phyloP scores from a whole-genome alignment of 2,329 filamentous ascomycete genomes.

The Sclerotinia glacialis region DNA sequence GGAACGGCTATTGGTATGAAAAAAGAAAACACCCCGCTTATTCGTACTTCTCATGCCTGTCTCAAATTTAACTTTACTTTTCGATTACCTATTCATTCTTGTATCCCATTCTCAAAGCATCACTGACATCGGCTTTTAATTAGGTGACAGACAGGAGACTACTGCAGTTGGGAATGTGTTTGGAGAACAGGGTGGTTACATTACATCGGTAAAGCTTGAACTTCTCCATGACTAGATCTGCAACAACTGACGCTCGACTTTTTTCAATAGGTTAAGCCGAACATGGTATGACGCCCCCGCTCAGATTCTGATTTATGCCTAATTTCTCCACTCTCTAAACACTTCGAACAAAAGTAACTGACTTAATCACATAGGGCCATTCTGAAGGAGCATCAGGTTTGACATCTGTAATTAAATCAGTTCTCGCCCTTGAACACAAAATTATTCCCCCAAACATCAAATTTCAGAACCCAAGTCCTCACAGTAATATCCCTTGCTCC shows the following conservation, averaged over 20 bases:
- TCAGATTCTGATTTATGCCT: no score
- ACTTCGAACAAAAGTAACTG: no score
- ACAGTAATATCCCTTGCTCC: conserved; percentile 25
- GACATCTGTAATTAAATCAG: conserved; percentile 42
- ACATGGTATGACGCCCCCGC: conserved; percentile 27
- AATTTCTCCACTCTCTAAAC: no score
- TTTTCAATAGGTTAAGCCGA: conserved; percentile 38
- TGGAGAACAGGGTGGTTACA: conserved; percentile 16
- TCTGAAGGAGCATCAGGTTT: conserved; percentile 41
- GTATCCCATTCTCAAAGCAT: not conserved
- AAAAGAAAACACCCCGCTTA: no score
- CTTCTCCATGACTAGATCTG: not conserved
- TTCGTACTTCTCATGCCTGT: no score
- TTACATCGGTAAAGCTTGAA: conserved; percentile 26
- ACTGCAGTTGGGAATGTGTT: conserved; percentile 16
- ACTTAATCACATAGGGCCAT: conserved; percentile 25
- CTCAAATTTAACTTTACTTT: no score
- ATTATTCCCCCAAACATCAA: conserved; percentile 42
- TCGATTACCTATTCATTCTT: no score
- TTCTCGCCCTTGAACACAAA: conserved; percentile 43
- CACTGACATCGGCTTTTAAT: no score
- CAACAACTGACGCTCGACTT: not conserved
- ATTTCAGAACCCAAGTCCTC: conserved; percentile 41
- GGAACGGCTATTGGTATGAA: conserved; percentile 23
- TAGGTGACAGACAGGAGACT: conserved; percentile 25